phyloP scores from a whole-genome alignment of 2,329 filamentous ascomycete species.

The Fusarium sp. region DNA sequence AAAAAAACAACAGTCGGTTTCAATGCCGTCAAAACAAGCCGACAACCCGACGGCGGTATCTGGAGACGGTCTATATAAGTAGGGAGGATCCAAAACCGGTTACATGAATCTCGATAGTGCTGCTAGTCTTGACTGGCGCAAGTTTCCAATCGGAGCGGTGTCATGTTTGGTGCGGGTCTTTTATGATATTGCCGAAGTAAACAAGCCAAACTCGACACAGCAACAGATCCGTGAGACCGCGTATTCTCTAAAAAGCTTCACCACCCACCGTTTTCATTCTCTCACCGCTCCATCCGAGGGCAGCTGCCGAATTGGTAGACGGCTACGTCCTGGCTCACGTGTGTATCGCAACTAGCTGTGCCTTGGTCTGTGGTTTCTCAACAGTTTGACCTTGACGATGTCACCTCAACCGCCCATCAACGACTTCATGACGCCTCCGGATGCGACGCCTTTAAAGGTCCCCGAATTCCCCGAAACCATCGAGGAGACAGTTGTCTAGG shows the following conservation, averaged over 20 bases:
- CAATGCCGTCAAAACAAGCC: neutral
- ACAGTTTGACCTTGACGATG: neutral
- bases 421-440: neutral
- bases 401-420: constrained; percentile 1
- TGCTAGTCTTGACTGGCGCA: neutral
- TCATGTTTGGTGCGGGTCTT: neutral
- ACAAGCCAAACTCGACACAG: constrained; percentile 4
- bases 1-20: neutral
- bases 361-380: neutral
- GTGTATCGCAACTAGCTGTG: neutral
- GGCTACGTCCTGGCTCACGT: neutral
- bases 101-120: neutral
- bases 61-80: neutral
- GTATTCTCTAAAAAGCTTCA: constrained; percentile 18
- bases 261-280: neutral
- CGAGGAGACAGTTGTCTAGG: constrained; percentile 2
- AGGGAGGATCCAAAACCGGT: neutral
- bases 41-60: neutral
- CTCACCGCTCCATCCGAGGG: neutral
- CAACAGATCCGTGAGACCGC: neutral
- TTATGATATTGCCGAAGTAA: constrained; percentile 1
- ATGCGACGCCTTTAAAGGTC: constrained; percentile 2
- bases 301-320: neutral
- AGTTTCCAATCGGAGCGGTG: neutral
- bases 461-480: constrained; percentile 16